These are phyloP conservation scores for Aristolochia contorta DNA, from an alignment of 164 flowering plant species.

Conservation along the genomic window DNA sequence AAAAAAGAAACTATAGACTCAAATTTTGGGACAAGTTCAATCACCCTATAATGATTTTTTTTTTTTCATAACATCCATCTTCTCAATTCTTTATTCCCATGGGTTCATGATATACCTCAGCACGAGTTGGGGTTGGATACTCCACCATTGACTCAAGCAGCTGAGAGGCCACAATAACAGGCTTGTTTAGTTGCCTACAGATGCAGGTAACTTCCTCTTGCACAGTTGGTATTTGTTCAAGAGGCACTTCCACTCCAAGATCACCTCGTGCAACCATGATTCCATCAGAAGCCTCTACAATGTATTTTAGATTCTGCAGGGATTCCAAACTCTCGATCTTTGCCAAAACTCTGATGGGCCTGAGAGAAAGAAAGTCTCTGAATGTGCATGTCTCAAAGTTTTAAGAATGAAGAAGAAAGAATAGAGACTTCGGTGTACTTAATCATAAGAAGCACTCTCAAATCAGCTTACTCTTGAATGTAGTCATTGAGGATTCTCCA, in stretches of 20 bases:
- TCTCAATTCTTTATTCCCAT: not conserved
- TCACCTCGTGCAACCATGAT: constrained; percentile 94
- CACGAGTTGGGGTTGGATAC: constrained; percentile 90
- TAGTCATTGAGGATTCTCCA: too few species aligned
- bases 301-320: constrained; percentile 54
- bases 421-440: too few species aligned
- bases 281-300: constrained; percentile 82
- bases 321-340: constrained; percentile 83
- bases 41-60: too few species aligned
- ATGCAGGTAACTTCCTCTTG: constrained; percentile 49
- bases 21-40: too few species aligned
- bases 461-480: too few species aligned
- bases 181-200: constrained; percentile 79
- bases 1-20: not conserved
- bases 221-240: constrained; percentile 72
- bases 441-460: too few species aligned
- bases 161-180: constrained; percentile 91
- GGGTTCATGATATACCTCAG: constrained; percentile 47
- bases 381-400: too few species aligned
- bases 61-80: too few species aligned
- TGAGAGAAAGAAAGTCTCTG: constrained; percentile 15
- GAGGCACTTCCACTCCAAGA: constrained; percentile 86
- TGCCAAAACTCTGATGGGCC: constrained; percentile 60
- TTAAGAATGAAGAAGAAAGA: too few species aligned
- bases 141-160: constrained; percentile 92